A percentile compares a stretch with the other conserved stretches of the same genome.
phyloP scores from a whole-genome alignment of 78 protist species.

The Neovahlkampfia damariscottae region DNA sequence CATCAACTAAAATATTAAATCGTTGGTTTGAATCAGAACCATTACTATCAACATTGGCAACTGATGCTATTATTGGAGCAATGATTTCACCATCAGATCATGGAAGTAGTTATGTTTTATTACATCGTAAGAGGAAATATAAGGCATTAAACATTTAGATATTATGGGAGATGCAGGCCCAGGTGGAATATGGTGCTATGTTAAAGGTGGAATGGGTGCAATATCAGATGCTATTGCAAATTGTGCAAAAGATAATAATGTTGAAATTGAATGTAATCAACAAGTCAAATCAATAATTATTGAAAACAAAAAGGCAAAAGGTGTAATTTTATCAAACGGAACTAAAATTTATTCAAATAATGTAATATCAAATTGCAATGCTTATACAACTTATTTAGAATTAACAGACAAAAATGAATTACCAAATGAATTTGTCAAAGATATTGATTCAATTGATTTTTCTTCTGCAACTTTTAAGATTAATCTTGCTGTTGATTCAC shows the following conservation, averaged over 20 bases:
- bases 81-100: constrained; percentile 2
- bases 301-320: neutral
- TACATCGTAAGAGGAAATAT: too few species aligned
- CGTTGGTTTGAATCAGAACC: constrained; percentile 30
- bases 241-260: constrained; percentile 15
- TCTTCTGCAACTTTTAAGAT: constrained; percentile 26
- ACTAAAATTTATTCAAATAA: neutral
- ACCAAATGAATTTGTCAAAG: neutral
- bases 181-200: constrained; percentile 37
- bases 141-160: too few species aligned
- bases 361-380: constrained; percentile 20
- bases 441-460: constrained; percentile 8
- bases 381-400: constrained; percentile 10
- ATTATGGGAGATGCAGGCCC: constrained; percentile 41
- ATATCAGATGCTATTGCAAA: constrained; percentile 18
- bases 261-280: neutral
- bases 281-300: neutral
- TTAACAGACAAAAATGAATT: neutral
- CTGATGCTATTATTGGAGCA: constrained; percentile 55
- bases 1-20: constrained; percentile 19
- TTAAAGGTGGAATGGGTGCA: constrained; percentile 44
- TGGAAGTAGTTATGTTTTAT: constrained; percentile 43
- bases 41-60: constrained; percentile 40
- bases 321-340: constrained; percentile 11
- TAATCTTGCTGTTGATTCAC: constrained; percentile 24